Conservation (phyloP, 768 basidiomycete species). For the Boletus subcaerulescens region DNA sequence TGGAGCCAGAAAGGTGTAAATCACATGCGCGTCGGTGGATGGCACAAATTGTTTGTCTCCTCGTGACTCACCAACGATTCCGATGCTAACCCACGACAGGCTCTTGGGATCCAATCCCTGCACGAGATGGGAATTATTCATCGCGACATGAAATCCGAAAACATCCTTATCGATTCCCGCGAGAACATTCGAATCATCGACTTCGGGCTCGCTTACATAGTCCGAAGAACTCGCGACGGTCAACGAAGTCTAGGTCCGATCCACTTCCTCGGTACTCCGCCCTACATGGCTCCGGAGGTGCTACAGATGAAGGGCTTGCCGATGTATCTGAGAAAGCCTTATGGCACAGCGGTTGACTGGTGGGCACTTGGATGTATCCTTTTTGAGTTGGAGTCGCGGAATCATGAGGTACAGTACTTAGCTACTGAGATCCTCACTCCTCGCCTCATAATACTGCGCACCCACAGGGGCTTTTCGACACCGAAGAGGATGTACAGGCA, state of each 20-base stretch:
- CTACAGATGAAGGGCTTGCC: slow-evolving; percentile 23
- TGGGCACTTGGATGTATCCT: slow-evolving; percentile 42
- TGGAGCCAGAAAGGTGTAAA: slow-evolving; percentile 21
- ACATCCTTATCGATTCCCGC: slow-evolving; percentile 52
- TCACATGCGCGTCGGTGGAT: slow-evolving; percentile 37
- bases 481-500: slow-evolving; percentile 19
- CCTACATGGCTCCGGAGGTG: slow-evolving; percentile 43
- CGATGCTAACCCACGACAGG: slow-evolving; percentile 23
- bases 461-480: slow-evolving; percentile 33
- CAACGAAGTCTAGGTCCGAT: slow-evolving; percentile 13
- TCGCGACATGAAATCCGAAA: slow-evolving; percentile 68
- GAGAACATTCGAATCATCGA: slow-evolving; percentile 42
- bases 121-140: slow-evolving; percentile 64
- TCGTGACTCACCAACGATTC: neutral
- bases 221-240: neutral
- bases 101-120: slow-evolving; percentile 41
- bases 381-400: slow-evolving; percentile 36
- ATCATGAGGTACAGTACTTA: slow-evolving; percentile 21
- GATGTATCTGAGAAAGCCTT: slow-evolving; percentile 12
- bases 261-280: slow-evolving; percentile 34
- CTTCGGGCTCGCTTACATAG: slow-evolving; percentile 37
- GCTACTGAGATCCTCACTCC: neutral
- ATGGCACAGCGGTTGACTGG: slow-evolving; percentile 38
- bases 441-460: neutral
- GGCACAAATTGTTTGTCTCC: slow-evolving; percentile 36